phyloP scores from a whole-genome alignment of 2,329 filamentous ascomycete genomes.

The Xylaria sp. region DNA sequence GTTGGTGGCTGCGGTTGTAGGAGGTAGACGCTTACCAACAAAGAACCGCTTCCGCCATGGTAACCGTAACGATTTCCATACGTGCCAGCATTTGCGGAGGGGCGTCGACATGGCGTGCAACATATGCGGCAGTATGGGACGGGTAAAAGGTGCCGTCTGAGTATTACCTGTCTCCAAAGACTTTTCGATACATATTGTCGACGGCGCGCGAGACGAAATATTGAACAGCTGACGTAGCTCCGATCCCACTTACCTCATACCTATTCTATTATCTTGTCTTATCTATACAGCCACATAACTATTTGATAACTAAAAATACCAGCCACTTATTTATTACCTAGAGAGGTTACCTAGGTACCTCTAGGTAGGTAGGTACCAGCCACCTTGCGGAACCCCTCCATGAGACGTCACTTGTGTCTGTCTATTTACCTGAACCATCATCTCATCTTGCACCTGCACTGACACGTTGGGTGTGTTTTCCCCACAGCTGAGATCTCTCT shows the following conservation, averaged over 20 bases:
- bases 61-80: constrained; percentile 70
- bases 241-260: no score
- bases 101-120: constrained; percentile 48
- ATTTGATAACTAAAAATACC: no score
- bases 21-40: constrained; percentile 56
- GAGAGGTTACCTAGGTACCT: no score
- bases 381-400: not conserved
- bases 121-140: constrained; percentile 18
- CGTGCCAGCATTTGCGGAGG: constrained; percentile 61
- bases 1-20: not conserved
- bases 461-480: constrained; percentile 28
- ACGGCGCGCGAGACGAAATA: not conserved
- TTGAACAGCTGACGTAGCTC: no score
- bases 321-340: no score
- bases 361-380: no score
- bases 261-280: no score
- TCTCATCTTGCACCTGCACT: constrained; percentile 27
- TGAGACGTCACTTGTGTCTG: constrained; percentile 3
- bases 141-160: not conserved
- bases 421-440: not conserved
- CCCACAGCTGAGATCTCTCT: constrained; percentile 7
- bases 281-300: not conserved
- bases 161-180: not conserved
- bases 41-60: constrained; percentile 73
- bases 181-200: not conserved